Evolutionary conservation across 2,329 filamentous ascomycete genomes (phyloP), one percentile per base, ranked within the genome.

Genomic region (Diplodia scrobiculata): DNA sequence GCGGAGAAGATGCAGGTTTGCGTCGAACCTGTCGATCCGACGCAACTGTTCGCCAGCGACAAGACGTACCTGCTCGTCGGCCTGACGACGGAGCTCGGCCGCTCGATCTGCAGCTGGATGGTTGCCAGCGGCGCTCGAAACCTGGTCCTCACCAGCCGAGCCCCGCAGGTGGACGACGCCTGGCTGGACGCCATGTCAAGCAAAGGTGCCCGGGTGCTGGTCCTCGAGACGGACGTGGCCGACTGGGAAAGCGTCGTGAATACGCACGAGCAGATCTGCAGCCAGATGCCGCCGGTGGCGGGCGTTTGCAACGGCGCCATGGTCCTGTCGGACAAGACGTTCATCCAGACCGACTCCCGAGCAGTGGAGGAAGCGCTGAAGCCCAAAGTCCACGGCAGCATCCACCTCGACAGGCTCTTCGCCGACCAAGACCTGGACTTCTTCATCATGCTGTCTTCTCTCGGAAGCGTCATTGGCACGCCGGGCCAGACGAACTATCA

Each of bases 91-190:
- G 68, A 65, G 1, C 21, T 74, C 32, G 73, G 73, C 1, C 52
- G 63, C 0, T 71, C 70, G 0, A 38, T 74, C 0, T 66, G 65
- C 27, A 9, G 67, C 21, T 74, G 71, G 70, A 73, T 74, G 72
- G 62, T 72, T 2, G n/a, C 21, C 1, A 64, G 69, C 21, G 71
- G 71, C 1, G 73, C 72, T 5, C 59, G 64, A n/a, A 17, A 70
- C 29, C 48, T 75, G 32, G 68, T 69, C 4, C 19, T 84, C 1
- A 75, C 78, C 0, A 81, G 78, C 51, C 77, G 81, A 1, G 74
- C 73, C 10, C 77, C 79, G 3, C 70, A 75, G 2, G 66, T 81
- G 2, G 71, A 78, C 7, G 52, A 70, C 3, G 58, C 41, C 1
- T 77, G 72, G 71, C 38, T 77, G 14, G 65, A 72, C 13, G 47